These are phyloP conservation scores for Candida mesenterica DNA, from an alignment of 1,139 yeast species.

Conservation along the genomic window DNA sequence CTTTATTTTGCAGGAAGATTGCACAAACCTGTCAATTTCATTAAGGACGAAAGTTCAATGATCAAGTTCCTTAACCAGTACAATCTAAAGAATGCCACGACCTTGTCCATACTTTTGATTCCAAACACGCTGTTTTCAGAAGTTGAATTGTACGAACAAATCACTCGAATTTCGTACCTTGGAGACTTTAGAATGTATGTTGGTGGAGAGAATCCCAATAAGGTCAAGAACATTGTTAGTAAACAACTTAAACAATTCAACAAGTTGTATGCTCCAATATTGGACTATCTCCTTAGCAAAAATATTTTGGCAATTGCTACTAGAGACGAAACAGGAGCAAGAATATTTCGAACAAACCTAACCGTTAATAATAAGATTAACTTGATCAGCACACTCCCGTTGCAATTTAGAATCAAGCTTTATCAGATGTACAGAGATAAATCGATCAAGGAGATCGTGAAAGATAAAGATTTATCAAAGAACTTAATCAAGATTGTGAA, in stretches of 20 bases:
- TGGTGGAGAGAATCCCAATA: conserved; percentile 91
- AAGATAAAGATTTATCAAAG: conserved; percentile 34
- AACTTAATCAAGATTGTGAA: conserved; percentile 48
- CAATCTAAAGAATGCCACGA: conserved; percentile 75
- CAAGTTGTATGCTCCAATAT: conserved; percentile 67
- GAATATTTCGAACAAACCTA: conserved; percentile 19
- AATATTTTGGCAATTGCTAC: conserved; percentile 19
- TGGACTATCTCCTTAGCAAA: conserved; percentile 23
- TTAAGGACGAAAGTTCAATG: conserved; percentile 56
- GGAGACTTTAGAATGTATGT: conserved; percentile 89
- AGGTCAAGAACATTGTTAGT: conserved; percentile 77
- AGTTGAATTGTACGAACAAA: conserved; percentile 65
- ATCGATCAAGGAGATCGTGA: conserved; percentile 35
- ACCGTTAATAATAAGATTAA: conserved; percentile 24
- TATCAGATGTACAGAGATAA: conserved; percentile 39
- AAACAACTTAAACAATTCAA: conserved; percentile 73
- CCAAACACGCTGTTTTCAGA: conserved; percentile 49
- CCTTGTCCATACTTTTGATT: conserved; percentile 63
- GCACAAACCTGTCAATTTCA: conserved; percentile 86
- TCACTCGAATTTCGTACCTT: conserved; percentile 78
- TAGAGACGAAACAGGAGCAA: conserved; percentile 15
- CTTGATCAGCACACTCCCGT: conserved; percentile 47
- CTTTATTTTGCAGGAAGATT: conserved; percentile 89
- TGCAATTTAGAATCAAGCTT: conserved; percentile 47
- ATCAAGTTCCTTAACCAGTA: conserved; percentile 68